A percentile compares a stretch with the other conserved stretches of the same genome.
Conservation (phyloP, 805 yeast genomes). For the Barnettozyma salicaria region DNA sequence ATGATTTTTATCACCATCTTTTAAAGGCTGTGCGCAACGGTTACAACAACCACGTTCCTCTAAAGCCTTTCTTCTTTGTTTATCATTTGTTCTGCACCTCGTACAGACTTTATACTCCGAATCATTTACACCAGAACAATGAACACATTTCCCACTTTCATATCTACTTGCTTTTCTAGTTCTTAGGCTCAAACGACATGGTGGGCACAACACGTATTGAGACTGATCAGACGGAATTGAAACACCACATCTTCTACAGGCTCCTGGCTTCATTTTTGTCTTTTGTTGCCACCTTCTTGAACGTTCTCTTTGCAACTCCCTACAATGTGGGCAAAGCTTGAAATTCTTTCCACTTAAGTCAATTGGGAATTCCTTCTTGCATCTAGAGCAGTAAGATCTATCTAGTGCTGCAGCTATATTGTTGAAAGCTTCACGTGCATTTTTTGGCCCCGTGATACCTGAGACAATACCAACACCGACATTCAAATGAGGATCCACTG, state of each 20-base stretch:
- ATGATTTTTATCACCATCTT: slow-evolving; percentile 40
- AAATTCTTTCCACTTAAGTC: slow-evolving; percentile 31
- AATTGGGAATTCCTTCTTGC: slow-evolving; percentile 54
- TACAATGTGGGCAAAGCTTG: slow-evolving; percentile 58
- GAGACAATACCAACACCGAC: slow-evolving; percentile 22
- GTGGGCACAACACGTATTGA: slow-evolving; percentile 53
- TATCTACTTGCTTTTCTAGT: slow-evolving; percentile 52
- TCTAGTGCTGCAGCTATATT: slow-evolving; percentile 7
- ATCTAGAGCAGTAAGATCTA: slow-evolving; percentile 40
- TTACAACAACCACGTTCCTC: slow-evolving; percentile 57
- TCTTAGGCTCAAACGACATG: slow-evolving; percentile 50
- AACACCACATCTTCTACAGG: slow-evolving; percentile 39
- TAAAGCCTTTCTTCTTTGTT: slow-evolving; percentile 46
- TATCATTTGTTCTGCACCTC: slow-evolving; percentile 58
- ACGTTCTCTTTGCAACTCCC: slow-evolving; percentile 57
- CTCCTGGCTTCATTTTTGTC: slow-evolving; percentile 54
- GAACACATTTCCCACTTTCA: slow-evolving; percentile 61
- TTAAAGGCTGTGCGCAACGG: slow-evolving; percentile 49
- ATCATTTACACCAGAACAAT: slow-evolving; percentile 55
- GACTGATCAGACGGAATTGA: slow-evolving; percentile 44
- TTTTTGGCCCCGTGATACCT: slow-evolving; percentile 21
- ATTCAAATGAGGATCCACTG: slow-evolving; percentile 22
- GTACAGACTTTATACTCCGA: slow-evolving; percentile 55
- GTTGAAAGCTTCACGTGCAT: slow-evolving; percentile 6
- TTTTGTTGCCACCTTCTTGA: slow-evolving; percentile 59